Conservation (phyloP, 805 yeast species). For the Wickerhamomyces ciferrii region DNA sequence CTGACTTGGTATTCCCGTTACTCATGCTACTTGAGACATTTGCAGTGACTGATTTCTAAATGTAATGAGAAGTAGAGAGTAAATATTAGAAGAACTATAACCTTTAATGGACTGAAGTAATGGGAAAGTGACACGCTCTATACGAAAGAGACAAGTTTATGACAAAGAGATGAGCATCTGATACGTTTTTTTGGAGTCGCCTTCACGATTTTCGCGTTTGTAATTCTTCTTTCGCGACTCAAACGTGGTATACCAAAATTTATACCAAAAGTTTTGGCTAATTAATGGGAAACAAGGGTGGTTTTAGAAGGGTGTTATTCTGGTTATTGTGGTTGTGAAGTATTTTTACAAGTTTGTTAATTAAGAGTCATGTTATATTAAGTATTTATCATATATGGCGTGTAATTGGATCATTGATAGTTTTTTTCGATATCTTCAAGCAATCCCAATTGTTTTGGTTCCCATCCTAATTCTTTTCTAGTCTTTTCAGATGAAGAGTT, state of each 20-base stretch:
- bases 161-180: not conserved
- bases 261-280: too few species aligned
- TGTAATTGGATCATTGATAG: constrained; percentile 5
- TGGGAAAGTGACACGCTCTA: not conserved
- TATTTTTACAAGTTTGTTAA: not conserved
- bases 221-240: too few species aligned
- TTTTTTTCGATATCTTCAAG: constrained; percentile 19
- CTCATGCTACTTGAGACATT: not conserved
- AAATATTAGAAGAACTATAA: not conserved
- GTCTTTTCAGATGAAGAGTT: constrained; percentile 17
- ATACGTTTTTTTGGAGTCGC: not conserved
- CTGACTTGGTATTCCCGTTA: not conserved
- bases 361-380: too few species aligned
- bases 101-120: not conserved
- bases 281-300: too few species aligned
- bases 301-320: too few species aligned
- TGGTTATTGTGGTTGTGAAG: too few species aligned
- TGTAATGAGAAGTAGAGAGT: not conserved
- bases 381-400: too few species aligned
- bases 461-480: constrained; percentile 22
- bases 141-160: not conserved
- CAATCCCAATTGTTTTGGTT: constrained; percentile 17
- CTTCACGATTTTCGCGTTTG: not conserved
- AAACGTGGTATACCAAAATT: too few species aligned
- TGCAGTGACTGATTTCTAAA: not conserved